phyloP scores from a whole-genome alignment of 768 basidiomycete species.

The Hemileccinum rubropunctum region DNA sequence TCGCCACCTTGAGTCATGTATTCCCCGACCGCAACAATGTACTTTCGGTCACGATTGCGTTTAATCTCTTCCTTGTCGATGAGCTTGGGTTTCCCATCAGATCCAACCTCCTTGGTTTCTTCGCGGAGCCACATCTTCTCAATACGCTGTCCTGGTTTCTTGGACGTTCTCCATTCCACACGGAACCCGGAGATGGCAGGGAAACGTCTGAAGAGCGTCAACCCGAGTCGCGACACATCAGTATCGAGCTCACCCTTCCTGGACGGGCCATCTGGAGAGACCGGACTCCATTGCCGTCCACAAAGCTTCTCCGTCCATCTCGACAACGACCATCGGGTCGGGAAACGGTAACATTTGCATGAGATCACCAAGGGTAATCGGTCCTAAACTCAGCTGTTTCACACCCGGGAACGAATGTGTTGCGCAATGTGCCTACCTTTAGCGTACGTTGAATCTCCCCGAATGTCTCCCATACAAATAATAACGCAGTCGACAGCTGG shows the following conservation, averaged over 20 bases:
- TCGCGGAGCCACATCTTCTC: conserved; percentile 60
- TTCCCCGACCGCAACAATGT: conserved; percentile 73
- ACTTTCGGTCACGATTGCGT: conserved; percentile 48
- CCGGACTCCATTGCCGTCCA: conserved; percentile 76
- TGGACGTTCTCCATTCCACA: conserved; percentile 78
- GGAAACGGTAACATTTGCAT: conserved; percentile 84
- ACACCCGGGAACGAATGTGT: too few relatives aligned
- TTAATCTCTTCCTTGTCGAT: conserved; percentile 50
- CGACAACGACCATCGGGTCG: conserved; percentile 77
- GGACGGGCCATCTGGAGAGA: conserved; percentile 75
- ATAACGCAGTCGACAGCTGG: conserved; percentile 70
- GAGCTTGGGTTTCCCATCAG: conserved; percentile 25
- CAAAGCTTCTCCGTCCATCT: conserved; percentile 69
- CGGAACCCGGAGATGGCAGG: conserved; percentile 79
- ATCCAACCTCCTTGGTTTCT: conserved; percentile 20
- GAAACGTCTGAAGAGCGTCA: too few relatives aligned
- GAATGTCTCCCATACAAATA: conserved; percentile 78
- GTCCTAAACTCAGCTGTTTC: too few relatives aligned
- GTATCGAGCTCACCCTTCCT: conserved; percentile 87
- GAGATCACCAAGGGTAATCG: conserved; percentile 79
- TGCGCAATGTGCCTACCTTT: conserved; percentile 55
- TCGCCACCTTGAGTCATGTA: conserved; percentile 83
- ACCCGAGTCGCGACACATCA: too few relatives aligned
- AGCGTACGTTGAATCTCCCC: conserved; percentile 80
- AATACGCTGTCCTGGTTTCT: conserved; percentile 64